phyloP scores from a whole-genome alignment of 1,284 basidiomycete species.

The Earliella scabrosa region DNA sequence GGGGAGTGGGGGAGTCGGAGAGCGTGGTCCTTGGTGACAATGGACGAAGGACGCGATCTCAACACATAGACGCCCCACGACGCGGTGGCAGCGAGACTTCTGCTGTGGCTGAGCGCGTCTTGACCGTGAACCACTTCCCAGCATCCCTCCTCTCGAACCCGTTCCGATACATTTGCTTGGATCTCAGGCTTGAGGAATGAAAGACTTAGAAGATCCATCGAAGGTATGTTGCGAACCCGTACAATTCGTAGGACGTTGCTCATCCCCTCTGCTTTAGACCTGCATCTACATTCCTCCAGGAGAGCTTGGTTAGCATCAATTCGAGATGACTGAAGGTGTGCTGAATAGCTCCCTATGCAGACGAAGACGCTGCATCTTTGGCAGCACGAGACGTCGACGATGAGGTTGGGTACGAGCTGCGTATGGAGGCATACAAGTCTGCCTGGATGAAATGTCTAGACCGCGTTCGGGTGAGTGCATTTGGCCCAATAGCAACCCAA shows the following conservation, averaged over 20 bases:
- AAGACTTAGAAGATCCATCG: slow-evolving; percentile 25
- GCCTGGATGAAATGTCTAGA: slow-evolving; percentile 38
- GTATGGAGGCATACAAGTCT: slow-evolving; percentile 33
- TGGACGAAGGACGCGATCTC: background rate
- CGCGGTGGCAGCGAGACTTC: slow-evolving; percentile 12
- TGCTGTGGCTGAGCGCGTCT: slow-evolving; percentile 10
- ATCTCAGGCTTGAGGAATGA: background rate
- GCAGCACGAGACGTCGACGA: slow-evolving; percentile 13
- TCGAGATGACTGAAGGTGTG: background rate
- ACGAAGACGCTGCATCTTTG: slow-evolving; percentile 2
- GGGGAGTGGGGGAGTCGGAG: background rate
- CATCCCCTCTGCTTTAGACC: slow-evolving; percentile 16
- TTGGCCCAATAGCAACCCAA: background rate
- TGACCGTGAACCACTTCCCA: background rate
- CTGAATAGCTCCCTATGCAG: background rate
- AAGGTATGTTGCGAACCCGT: slow-evolving; percentile 5
- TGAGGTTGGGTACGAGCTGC: slow-evolving; percentile 34
- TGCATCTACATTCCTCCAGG: slow-evolving; percentile 34
- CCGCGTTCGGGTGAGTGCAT: slow-evolving; percentile 35
- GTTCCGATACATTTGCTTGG: too few relatives aligned
- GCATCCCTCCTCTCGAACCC: background rate
- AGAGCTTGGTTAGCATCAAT: slow-evolving; percentile 3
- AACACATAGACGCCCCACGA: background rate
- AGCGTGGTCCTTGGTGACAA: background rate
- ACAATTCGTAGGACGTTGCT: background rate